Evolutionary conservation across 495 filamentous ascomycete genomes (phyloP).

Genomic region (Sphaerosporella brunnea): DNA sequence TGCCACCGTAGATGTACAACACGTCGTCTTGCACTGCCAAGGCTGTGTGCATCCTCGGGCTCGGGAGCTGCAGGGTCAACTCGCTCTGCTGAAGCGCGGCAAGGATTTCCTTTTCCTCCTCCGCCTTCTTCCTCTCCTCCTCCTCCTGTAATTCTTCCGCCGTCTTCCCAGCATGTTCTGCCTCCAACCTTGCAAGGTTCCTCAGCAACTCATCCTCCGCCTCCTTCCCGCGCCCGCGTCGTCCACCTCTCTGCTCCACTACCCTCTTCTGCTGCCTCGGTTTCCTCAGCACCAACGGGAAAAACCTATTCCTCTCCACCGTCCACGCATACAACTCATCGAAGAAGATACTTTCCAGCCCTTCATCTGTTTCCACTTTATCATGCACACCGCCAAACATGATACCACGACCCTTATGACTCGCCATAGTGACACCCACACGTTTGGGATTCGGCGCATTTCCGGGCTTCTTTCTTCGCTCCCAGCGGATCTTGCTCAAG

Average conservation of each 20-base stretch:
- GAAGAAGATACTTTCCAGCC: slow-evolving; percentile 92
- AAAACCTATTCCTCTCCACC: slow-evolving; percentile 84
- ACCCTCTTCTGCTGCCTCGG: slow-evolving; percentile 39
- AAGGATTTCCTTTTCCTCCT: slow-evolving; percentile 37
- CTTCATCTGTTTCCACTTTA: slow-evolving; percentile 83
- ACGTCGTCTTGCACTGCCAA: slow-evolving; percentile 80
- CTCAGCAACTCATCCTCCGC: slow-evolving; percentile 78
- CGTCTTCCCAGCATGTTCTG: slow-evolving; percentile 46
- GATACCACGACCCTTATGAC: slow-evolving; percentile 82
- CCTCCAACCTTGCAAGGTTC: slow-evolving; percentile 65
- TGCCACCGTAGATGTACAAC: slow-evolving; percentile 85
- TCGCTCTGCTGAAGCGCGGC: slow-evolving; percentile 33
- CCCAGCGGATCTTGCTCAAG: slow-evolving; percentile 64
- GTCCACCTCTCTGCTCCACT: slow-evolving; percentile 32
- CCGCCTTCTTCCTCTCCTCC: slow-evolving; percentile 31
- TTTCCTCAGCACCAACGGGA: slow-evolving; percentile 59
- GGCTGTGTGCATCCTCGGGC: slow-evolving; percentile 73
- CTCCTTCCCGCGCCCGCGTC: slow-evolving; percentile 54
- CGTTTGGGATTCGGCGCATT: slow-evolving; percentile 71
- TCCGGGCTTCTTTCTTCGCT: slow-evolving; percentile 75
- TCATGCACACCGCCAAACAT: slow-evolving; percentile 91
- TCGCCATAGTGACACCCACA: slow-evolving; percentile 77
- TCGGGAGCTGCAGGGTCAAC: slow-evolving; percentile 59
- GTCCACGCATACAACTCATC: slow-evolving; percentile 79
- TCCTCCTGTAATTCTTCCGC: slow-evolving; percentile 34